Conservation (phyloP, 257 asterid genomes). For the Rubia yunnanensis region DNA sequence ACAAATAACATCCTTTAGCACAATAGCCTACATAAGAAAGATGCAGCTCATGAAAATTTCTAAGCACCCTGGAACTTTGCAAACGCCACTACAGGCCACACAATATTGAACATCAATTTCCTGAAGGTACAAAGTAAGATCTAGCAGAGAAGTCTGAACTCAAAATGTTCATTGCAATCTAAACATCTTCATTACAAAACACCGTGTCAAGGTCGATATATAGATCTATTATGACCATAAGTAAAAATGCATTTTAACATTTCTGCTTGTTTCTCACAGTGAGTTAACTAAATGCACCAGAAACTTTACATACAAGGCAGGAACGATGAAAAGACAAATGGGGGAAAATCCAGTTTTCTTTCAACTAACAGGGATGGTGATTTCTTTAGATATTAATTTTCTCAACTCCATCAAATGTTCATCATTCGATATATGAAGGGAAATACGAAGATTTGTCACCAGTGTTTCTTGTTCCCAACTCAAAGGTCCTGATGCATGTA, state of each 20-base stretch:
- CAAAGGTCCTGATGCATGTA: conserved; percentile 46
- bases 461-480: conserved; percentile 47
- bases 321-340: neutral
- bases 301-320: conserved; percentile 9
- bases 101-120: neutral
- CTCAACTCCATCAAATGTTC: conserved; percentile 42
- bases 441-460: conserved; percentile 43
- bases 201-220: neutral
- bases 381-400: conserved; percentile 31
- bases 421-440: conserved; percentile 41
- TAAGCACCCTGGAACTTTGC: conserved; percentile 2
- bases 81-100: neutral
- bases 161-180: conserved; percentile 8
- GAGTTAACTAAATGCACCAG: conserved; percentile 9
- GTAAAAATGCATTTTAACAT: neutral
- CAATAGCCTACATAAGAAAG: neutral
- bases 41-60: neutral
- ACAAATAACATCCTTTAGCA: conserved; percentile 6
- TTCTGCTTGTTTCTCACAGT: conserved; percentile 9
- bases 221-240: conserved; percentile 1
- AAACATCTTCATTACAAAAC: conserved; percentile 11
- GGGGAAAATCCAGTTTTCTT: conserved; percentile 2
- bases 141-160: neutral
- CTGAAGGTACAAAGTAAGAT: neutral
- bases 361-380: conserved; percentile 20